Evolutionary conservation across 2,329 filamentous ascomycete genomes (phyloP).

Genomic region (Colletotrichum aenigma): DNA sequence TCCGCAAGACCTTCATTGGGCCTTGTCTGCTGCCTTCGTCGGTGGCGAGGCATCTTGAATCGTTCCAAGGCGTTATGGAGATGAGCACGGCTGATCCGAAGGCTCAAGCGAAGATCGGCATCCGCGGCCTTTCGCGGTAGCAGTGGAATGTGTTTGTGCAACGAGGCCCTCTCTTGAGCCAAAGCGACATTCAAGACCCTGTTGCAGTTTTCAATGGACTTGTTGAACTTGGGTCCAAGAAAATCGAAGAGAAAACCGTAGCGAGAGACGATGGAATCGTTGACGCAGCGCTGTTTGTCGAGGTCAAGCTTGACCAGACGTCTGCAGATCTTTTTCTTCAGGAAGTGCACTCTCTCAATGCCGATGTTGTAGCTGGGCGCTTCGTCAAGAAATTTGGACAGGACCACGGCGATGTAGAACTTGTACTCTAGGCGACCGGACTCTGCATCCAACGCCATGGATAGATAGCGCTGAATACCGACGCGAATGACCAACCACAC

Average conservation of each 20-base stretch:
- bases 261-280: background rate
- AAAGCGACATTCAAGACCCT: conserved; percentile 38
- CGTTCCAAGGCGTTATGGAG: conserved; percentile 21
- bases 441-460: conserved; percentile 38
- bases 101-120: conserved; percentile 34
- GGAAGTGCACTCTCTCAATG: conserved; percentile 38
- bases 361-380: conserved; percentile 24
- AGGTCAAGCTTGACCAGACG: conserved; percentile 62
- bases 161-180: conserved; percentile 40
- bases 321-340: conserved; percentile 59
- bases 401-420: conserved; percentile 52
- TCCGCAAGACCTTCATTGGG: background rate
- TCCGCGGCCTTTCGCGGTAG: conserved; percentile 42
- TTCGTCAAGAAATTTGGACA: conserved; percentile 52
- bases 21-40: background rate
- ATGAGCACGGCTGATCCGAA: conserved; percentile 44
- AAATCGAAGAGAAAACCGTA: conserved; percentile 32
- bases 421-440: conserved; percentile 60
- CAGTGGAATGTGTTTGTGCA: conserved; percentile 39
- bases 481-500: conserved; percentile 69
- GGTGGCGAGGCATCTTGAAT: background rate
- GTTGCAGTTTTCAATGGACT: conserved; percentile 31
- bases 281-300: conserved; percentile 30
- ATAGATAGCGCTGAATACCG: conserved; percentile 56
- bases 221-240: conserved; percentile 30